Conservation (phyloP, 345 rosid species). For the Viola odorata region DNA sequence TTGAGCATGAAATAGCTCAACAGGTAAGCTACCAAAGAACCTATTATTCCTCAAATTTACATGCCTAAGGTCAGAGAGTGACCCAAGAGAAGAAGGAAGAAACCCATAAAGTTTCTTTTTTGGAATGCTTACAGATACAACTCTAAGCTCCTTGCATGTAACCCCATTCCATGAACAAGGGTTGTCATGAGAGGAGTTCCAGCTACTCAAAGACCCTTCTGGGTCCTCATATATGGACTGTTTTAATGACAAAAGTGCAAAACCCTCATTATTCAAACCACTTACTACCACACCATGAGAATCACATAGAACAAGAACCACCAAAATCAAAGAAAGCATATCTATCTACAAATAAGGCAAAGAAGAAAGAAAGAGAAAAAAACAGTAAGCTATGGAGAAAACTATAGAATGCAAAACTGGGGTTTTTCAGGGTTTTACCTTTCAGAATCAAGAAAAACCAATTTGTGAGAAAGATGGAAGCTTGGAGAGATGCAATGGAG, state of each 20-base stretch:
- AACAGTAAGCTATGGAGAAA: background rate
- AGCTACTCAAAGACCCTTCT: conserved; percentile 62
- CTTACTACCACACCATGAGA: conserved; percentile 6
- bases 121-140: conserved; percentile 79
- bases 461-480: background rate
- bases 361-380: background rate
- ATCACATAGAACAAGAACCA: conserved; percentile 15
- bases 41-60: conserved; percentile 74
- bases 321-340: conserved; percentile 17
- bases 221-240: conserved; percentile 66
- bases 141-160: conserved; percentile 73
- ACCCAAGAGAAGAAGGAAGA: conserved; percentile 75
- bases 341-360: background rate
- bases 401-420: background rate
- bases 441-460: conserved; percentile 5
- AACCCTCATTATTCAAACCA: conserved; percentile 50
- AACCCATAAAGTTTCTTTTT: conserved; percentile 71
- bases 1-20: conserved; percentile 61
- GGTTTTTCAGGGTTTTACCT: conserved; percentile 13
- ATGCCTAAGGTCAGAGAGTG: conserved; percentile 77
- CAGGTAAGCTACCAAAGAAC: conserved; percentile 60
- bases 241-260: conserved; percentile 69
- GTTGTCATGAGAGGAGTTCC: conserved; percentile 70
- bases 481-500: background rate
- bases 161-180: conserved; percentile 94